Base-by-base conservation (phyloP, 2,329 filamentous ascomycete species). In the Xylaria multiplex region DNA sequence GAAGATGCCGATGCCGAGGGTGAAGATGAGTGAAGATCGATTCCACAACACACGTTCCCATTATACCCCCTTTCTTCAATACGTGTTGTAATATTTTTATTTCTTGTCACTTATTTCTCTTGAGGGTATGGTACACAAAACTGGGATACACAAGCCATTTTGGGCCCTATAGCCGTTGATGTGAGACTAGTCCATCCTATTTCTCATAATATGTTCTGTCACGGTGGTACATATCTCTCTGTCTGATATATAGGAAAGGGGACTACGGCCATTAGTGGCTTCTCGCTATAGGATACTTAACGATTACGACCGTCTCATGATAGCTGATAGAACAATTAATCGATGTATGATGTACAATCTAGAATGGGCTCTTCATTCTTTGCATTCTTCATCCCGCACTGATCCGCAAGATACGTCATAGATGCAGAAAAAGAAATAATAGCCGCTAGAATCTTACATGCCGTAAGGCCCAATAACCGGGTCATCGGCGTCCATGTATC, bases 1-100 rank as follows among this genome's bases (percentile, higher is more conserved):
- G 68, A 71, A 0, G 67, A 77, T 55, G 74, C 75, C 57, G 74
- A 76, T 19, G 72, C 74, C 40, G 75, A 77, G 56, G 74, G 74
- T n/a, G 64, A 74, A 16, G 72, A 76, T 43, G 72, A 76, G 43
- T 75, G 56, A 69, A 59, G 2, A 46, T 24, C 58, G 11, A 9
- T 40, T 24, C 7, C 22, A n/a, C 5, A 49, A 37, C 46, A 48
- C 7, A n/a, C 8, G 11, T 42, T 55, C 30, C 3, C 40, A 24
- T 43, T 56, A 65, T 65, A 62, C 62, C 55, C 57, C 53, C 42
- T 48, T 22, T 58, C 59, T 11, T 6, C 53, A 46, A 9, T 4
- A 32, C 24, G 14, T 55, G 57, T 58, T 64, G 59, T 49, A 50
- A 27, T 59, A 55, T 35, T 24, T 57, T 60, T 6, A 16, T 42